Percentiles rank a stretch among this genome's conserved stretches.
Conservation (phyloP, 495 filamentous ascomycete species). For the Trichoderma asperelloides region DNA sequence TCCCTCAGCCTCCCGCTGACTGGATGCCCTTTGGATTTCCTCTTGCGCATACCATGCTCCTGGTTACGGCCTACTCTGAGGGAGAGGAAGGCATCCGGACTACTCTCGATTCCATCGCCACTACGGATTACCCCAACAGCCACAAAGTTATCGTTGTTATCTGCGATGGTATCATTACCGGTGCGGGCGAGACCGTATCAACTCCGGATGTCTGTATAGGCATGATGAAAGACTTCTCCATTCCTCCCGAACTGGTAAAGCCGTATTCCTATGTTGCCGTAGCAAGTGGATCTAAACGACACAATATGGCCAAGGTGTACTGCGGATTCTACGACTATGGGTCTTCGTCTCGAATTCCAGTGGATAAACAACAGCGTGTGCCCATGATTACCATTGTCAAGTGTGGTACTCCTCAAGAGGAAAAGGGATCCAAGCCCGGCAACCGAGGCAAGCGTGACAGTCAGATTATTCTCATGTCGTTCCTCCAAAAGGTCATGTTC, state of each 20-base stretch:
- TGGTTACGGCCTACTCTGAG: conserved; percentile 97
- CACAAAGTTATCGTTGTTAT: conserved; percentile 95
- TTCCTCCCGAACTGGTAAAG: conserved; percentile 69
- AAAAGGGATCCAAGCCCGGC: conserved; percentile 72
- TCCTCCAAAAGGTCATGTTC: conserved; percentile 99
- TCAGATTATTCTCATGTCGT: conserved; percentile 98
- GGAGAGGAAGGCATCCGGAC: conserved; percentile 87
- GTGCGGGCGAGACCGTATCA: conserved; percentile 75
- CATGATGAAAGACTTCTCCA: conserved; percentile 90
- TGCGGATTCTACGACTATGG: conserved; percentile 98
- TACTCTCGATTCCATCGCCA: conserved; percentile 91
- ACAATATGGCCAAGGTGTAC: conserved; percentile 99
- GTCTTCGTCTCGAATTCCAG: conserved; percentile 62
- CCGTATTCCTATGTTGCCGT: conserved; percentile 96
- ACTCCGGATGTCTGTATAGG: conserved; percentile 84
- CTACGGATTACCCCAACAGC: conserved; percentile 97
- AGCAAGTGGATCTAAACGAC: conserved; percentile 88
- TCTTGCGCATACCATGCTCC: conserved; percentile 82
- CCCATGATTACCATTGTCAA: conserved; percentile 98
- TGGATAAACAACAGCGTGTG: conserved; percentile 92
- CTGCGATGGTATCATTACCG: conserved; percentile 97
- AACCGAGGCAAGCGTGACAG: conserved; percentile 98
- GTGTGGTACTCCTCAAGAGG: conserved; percentile 86
- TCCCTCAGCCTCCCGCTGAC: conserved; percentile 94
- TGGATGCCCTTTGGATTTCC: conserved; percentile 96